phyloP scores from a whole-genome alignment of 768 basidiomycete species.

The Lyophyllum decastes region DNA sequence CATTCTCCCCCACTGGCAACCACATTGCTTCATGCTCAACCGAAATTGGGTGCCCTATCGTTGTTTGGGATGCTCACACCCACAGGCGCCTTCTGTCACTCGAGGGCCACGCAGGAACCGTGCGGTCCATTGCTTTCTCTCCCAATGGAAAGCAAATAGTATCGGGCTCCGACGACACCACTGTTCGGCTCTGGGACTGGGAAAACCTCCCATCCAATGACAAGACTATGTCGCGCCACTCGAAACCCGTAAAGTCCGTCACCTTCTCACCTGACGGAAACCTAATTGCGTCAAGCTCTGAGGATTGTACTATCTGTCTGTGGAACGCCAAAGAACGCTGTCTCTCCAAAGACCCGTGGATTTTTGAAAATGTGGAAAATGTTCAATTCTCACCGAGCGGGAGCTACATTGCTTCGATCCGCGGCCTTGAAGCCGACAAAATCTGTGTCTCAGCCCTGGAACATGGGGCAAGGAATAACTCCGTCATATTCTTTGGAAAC shows the following conservation, averaged over 20 bases:
- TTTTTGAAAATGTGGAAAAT: too few relatives aligned
- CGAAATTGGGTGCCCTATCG: conserved; percentile 1
- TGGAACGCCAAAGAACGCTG: neutral
- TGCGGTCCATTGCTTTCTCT: neutral
- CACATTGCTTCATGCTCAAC: conserved; percentile 3
- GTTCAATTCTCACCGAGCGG: too few relatives aligned
- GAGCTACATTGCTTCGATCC: too few relatives aligned
- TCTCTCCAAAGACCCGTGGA: too few relatives aligned
- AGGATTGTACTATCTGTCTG: neutral
- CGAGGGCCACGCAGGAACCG: neutral
- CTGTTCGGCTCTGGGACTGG: conserved; percentile 10
- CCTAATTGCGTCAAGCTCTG: neutral
- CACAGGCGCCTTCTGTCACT: neutral
- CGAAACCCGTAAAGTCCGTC: neutral
- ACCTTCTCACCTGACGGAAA: neutral
- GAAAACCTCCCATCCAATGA: neutral
- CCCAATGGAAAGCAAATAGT: conserved; percentile 10
- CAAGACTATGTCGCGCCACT: neutral
- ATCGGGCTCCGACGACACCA: conserved; percentile 7
- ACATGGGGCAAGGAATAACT: too few relatives aligned
- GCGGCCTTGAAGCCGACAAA: too few relatives aligned
- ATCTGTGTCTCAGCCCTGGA: too few relatives aligned
- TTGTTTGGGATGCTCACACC: conserved; percentile 5
- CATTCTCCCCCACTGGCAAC: conserved; percentile 3
- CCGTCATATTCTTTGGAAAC: too few relatives aligned